Conservation (phyloP, 306 rosid genomes). For the barrel medic (Medicago truncatula) region DNA sequence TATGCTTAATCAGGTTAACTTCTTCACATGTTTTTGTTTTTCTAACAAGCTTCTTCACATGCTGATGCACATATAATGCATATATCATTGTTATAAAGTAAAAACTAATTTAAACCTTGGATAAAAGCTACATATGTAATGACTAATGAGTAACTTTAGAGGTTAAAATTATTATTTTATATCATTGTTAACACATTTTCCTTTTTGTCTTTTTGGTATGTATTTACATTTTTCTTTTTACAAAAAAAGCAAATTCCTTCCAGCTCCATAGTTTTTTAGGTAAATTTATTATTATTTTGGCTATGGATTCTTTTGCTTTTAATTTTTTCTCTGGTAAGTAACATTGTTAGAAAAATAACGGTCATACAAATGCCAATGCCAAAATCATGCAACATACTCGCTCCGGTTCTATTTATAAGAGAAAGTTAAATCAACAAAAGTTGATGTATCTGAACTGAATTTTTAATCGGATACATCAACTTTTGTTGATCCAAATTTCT, state of each 20-base stretch:
- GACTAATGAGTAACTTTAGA: not conserved
- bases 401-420: too few relatives aligned
- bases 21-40: not conserved
- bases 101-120: conserved; percentile 7
- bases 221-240: not conserved
- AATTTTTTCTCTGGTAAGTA: not conserved
- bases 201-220: too few relatives aligned
- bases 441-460: too few relatives aligned
- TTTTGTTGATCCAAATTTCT: too few relatives aligned
- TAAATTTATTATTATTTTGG: not conserved
- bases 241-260: not conserved
- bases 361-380: too few relatives aligned
- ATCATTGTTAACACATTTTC: too few relatives aligned
- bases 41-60: too few relatives aligned
- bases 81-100: not conserved
- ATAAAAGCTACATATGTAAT: not conserved
- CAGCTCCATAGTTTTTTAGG: not conserved
- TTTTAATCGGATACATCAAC: too few relatives aligned
- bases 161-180: not conserved
- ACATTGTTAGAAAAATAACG: too few relatives aligned
- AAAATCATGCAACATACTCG: too few relatives aligned
- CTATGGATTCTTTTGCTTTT: not conserved
- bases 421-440: too few relatives aligned
- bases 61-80: too few relatives aligned
- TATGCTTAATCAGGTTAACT: conserved; percentile 2